A percentile compares a stretch with the other conserved stretches of the same genome.
phyloP scores from a whole-genome alignment of 495 filamentous ascomycete species.

The Apodospora peruviana region DNA sequence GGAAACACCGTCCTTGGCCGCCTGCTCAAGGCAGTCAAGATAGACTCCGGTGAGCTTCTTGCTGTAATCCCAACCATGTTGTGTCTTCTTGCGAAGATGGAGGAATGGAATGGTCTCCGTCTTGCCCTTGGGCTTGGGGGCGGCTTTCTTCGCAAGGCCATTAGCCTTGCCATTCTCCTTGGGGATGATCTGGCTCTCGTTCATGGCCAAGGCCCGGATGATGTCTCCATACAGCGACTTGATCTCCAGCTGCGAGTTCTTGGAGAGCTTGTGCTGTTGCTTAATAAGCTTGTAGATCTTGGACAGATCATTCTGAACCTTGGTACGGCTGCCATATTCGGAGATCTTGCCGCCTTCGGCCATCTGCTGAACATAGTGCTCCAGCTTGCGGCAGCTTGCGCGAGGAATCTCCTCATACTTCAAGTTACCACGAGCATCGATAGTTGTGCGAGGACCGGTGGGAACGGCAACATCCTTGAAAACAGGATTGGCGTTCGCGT shows the following conservation, averaged over 20 bases:
- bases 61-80: slow-evolving; percentile 97
- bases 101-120: slow-evolving; percentile 97
- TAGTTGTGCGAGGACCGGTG: slow-evolving; percentile 82
- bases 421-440: slow-evolving; percentile 85
- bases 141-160: slow-evolving; percentile 58
- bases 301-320: slow-evolving; percentile 92
- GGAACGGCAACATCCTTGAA: slow-evolving; percentile 95
- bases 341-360: slow-evolving; percentile 96
- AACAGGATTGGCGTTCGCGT: slow-evolving; percentile 64
- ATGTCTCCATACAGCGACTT: slow-evolving; percentile 91
- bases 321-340: slow-evolving; percentile 95
- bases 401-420: slow-evolving; percentile 85
- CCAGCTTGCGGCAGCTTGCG: slow-evolving; percentile 86
- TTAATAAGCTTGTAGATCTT: slow-evolving; percentile 96
- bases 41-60: slow-evolving; percentile 94
- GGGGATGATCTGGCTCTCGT: slow-evolving; percentile 92
- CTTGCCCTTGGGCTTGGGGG: slow-evolving; percentile 74
- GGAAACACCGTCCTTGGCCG: slow-evolving; percentile 77
- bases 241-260: slow-evolving; percentile 90
- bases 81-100: slow-evolving; percentile 89
- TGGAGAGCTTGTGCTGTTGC: slow-evolving; percentile 93
- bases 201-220: slow-evolving; percentile 89
- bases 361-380: slow-evolving; percentile 99
- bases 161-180: slow-evolving; percentile 61
- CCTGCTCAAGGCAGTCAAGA: slow-evolving; percentile 82